phyloP scores from a whole-genome alignment of 108 stramenopile species.

The Stephanodiscus minutulus region DNA sequence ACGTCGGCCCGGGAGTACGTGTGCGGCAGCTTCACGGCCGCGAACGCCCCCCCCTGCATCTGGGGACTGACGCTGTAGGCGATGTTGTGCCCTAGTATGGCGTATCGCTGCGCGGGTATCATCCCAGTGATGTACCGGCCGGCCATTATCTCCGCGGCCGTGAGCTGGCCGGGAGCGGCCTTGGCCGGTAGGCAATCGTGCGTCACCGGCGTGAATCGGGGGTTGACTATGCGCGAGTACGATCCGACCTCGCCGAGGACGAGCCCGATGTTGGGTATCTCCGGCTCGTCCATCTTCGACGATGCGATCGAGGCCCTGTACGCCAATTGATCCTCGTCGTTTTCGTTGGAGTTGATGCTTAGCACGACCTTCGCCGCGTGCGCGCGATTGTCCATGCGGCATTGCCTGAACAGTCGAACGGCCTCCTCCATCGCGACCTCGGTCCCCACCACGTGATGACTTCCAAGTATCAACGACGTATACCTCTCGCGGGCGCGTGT shows the following conservation, averaged over 20 bases:
- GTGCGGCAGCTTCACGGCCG: conserved; percentile 81
- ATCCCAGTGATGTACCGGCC: conserved; percentile 81
- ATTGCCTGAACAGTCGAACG: conserved; percentile 80
- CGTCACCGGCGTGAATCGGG: conserved; percentile 93
- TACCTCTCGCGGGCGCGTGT: conserved; percentile 64
- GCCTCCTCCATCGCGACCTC: conserved; percentile 70
- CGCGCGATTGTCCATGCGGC: conserved; percentile 84
- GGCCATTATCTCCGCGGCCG: conserved; percentile 92
- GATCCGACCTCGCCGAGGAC: conserved; percentile 85
- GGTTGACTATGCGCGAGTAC: conserved; percentile 92
- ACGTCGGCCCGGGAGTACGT: conserved; percentile 83
- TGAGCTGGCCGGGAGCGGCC: conserved; percentile 97
- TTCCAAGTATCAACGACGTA: conserved; percentile 86
- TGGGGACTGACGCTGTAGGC: conserved; percentile 93
- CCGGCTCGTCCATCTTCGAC: conserved; percentile 56
- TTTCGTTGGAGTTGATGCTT: conserved; percentile 65
- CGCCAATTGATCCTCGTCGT: conserved; percentile 80
- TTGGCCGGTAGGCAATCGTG: conserved; percentile 89
- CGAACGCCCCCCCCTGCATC: conserved; percentile 96
- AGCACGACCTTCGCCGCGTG: conserved; percentile 92
- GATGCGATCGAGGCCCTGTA: conserved; percentile 75
- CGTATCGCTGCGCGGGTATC: conserved; percentile 72
- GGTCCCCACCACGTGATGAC: conserved; percentile 90
- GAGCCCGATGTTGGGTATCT: conserved; percentile 89
- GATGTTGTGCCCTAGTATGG: conserved; percentile 93